These are phyloP conservation scores for Metschnikowia continentalis DNA, from an alignment of 805 yeast genomes.

Conservation along the genomic window DNA sequence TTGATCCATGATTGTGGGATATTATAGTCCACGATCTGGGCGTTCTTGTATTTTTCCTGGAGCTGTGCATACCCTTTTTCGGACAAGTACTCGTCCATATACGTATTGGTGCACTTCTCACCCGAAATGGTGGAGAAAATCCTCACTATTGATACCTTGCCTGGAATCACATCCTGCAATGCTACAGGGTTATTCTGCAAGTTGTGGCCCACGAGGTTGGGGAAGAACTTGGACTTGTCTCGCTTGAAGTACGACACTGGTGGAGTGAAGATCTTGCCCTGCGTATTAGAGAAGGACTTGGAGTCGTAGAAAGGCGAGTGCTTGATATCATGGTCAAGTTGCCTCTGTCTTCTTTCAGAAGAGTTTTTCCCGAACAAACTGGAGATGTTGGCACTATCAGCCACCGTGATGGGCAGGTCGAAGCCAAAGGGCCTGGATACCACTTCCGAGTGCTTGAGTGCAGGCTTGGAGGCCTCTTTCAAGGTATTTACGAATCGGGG, in stretches of 20 bases:
- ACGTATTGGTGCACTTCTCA: slow-evolving; percentile 58
- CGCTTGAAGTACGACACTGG: slow-evolving; percentile 75
- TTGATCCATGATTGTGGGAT: slow-evolving; percentile 72
- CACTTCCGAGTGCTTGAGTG: slow-evolving; percentile 28
- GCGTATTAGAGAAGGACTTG: slow-evolving; percentile 50
- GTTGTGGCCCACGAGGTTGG: slow-evolving; percentile 64
- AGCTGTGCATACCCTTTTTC: slow-evolving; percentile 41
- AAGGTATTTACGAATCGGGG: slow-evolving; percentile 38
- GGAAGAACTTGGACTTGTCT: slow-evolving; percentile 75
- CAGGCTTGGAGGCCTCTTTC: slow-evolving; percentile 36
- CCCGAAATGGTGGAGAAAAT: slow-evolving; percentile 69
- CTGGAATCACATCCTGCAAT: slow-evolving; percentile 38
- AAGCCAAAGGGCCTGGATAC: slow-evolving; percentile 40
- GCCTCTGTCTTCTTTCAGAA: slow-evolving; percentile 34
- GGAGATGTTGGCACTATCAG: slow-evolving; percentile 12
- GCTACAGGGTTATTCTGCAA: slow-evolving; percentile 36
- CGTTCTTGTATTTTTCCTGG: slow-evolving; percentile 40
- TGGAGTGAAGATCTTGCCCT: slow-evolving; percentile 80
- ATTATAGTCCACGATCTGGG: slow-evolving; percentile 74
- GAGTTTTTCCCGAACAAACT: slow-evolving; percentile 33
- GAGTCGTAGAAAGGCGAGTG: slow-evolving; percentile 44
- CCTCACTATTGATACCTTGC: slow-evolving; percentile 60
- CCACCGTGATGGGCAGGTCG: slow-evolving; percentile 18
- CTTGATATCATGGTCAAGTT: slow-evolving; percentile 38
- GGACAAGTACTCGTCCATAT: slow-evolving; percentile 46